Conservation (phyloP, 495 filamentous ascomycete genomes). For the Penicillium chermesinum region DNA sequence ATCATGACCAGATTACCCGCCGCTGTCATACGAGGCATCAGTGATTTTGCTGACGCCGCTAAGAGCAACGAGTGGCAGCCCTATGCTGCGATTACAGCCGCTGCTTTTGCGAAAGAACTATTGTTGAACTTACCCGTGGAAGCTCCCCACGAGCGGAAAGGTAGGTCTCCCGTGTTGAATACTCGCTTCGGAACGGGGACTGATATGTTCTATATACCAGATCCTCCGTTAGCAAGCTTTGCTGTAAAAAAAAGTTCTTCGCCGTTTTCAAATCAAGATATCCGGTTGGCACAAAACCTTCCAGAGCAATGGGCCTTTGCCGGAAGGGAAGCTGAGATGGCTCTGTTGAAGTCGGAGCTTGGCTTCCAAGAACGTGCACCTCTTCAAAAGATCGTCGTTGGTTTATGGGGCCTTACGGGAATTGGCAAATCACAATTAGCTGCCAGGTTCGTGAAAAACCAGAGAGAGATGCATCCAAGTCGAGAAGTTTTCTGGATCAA, state of each 20-base stretch:
- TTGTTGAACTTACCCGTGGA: background rate
- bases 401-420: background rate
- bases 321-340: background rate
- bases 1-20: conserved; percentile 19
- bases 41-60: conserved; percentile 26
- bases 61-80: conserved; percentile 27
- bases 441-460: background rate
- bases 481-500: background rate
- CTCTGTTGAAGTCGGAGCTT: background rate
- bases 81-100: conserved; percentile 25
- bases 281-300: background rate
- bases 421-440: background rate
- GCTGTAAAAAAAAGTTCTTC: background rate
- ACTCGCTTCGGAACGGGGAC: no score
- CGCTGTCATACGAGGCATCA: conserved; percentile 24
- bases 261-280: background rate
- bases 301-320: background rate
- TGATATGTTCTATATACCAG: background rate
- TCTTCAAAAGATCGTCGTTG: background rate
- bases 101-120: conserved; percentile 10
- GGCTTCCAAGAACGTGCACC: background rate
- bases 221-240: background rate
- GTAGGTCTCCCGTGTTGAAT: no score
- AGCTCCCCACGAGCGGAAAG: background rate
- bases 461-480: background rate